These are phyloP conservation scores for Colletotrichum sp. DNA, from an alignment of 2,329 filamentous ascomycete genomes.

Conservation along the genomic window DNA sequence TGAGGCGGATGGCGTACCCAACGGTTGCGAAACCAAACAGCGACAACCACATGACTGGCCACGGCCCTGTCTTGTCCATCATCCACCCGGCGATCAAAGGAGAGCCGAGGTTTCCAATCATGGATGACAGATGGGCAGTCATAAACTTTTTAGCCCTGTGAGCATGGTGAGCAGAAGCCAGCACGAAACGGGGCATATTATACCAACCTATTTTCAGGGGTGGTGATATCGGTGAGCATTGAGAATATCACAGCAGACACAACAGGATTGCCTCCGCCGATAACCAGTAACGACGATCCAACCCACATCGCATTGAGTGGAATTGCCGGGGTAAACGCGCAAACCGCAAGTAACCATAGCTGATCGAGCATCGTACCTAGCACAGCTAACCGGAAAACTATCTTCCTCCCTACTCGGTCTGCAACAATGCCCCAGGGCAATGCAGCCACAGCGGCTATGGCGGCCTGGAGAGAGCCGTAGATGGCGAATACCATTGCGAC, in stretches of 20 bases:
- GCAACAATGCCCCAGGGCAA: conserved; percentile 42
- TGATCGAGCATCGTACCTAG: conserved; percentile 31
- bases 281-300: conserved; percentile 22
- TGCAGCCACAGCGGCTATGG: conserved; percentile 32
- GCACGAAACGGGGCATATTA: background rate
- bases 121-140: conserved; percentile 28
- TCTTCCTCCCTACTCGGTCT: conserved; percentile 41
- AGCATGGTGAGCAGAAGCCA: background rate
- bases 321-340: conserved; percentile 32
- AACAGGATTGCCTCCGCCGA: conserved; percentile 41
- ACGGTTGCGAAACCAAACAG: background rate
- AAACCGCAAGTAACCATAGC: conserved; percentile 33
- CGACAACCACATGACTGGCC: conserved; percentile 24
- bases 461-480: conserved; percentile 31
- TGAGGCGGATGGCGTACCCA: background rate
- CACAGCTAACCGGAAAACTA: conserved; percentile 34
- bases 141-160: conserved; percentile 40
- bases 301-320: conserved; percentile 15
- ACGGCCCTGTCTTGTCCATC: conserved; percentile 35
- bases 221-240: conserved; percentile 41
- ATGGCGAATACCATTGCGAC: conserved; percentile 39
- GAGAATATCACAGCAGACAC: conserved; percentile 33
- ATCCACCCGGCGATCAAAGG: conserved; percentile 39
- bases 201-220: conserved; percentile 28
- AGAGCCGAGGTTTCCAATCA: conserved; percentile 38